Percentiles rank a stretch among this genome's conserved stretches.
Evolutionary conservation across 805 yeast genomes (phyloP).

Genomic region (Myxozyma kluyveri): DNA sequence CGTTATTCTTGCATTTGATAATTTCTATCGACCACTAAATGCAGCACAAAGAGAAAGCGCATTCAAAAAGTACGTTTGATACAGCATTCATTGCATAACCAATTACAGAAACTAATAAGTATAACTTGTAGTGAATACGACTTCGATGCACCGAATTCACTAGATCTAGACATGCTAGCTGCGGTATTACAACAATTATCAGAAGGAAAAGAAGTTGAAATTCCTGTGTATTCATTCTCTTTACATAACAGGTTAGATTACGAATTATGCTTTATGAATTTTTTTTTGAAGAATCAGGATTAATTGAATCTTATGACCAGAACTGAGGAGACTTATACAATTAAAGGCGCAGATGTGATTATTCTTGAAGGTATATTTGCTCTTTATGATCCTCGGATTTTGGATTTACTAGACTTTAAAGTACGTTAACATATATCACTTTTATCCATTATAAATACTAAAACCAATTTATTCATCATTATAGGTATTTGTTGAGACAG

Average conservation of each 20-base stretch:
- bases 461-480: neutral
- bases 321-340: constrained; percentile 63
- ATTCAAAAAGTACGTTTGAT: constrained; percentile 41
- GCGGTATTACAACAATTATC: constrained; percentile 64
- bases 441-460: too few relatives aligned
- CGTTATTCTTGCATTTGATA: constrained; percentile 81
- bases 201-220: constrained; percentile 60
- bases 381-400: constrained; percentile 62
- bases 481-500: constrained; percentile 79
- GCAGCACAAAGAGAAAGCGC: constrained; percentile 63
- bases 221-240: constrained; percentile 70
- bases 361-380: constrained; percentile 91
- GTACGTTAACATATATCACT: constrained; percentile 40
- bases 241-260: constrained; percentile 44
- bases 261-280: neutral
- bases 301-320: too few relatives aligned
- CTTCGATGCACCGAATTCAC: constrained; percentile 81
- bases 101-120: neutral
- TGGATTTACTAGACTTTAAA: constrained; percentile 77
- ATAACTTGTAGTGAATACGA: constrained; percentile 58
- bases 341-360: constrained; percentile 92
- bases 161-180: constrained; percentile 72
- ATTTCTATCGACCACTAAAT: constrained; percentile 77
- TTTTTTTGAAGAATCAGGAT: neutral
- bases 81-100: neutral